phyloP scores from a whole-genome alignment of 2,329 filamentous ascomycete genomes.

The Colletotrichum higginsianum region DNA sequence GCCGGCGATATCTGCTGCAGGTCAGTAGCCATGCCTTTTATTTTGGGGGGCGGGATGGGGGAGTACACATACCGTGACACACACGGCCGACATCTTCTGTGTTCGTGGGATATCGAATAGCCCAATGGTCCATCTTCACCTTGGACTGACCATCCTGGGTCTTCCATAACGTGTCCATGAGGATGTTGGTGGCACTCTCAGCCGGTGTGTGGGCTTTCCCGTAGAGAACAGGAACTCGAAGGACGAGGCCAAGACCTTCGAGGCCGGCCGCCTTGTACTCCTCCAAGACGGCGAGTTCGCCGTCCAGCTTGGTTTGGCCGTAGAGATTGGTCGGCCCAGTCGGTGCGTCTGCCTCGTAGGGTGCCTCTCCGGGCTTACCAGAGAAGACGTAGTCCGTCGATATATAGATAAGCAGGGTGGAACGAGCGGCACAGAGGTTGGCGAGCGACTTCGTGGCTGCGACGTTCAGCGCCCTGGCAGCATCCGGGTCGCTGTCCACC shows the following conservation, averaged over 20 bases:
- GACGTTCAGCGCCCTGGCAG: conserved; percentile 81
- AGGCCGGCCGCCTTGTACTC: conserved; percentile 66
- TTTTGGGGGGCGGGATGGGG: too few relatives aligned
- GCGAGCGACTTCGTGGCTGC: conserved; percentile 79
- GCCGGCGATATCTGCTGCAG: conserved; percentile 74
- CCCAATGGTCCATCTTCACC: conserved; percentile 89
- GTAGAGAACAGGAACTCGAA: conserved; percentile 89
- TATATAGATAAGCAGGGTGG: conserved; percentile 80
- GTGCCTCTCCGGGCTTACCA: conserved; percentile 83
- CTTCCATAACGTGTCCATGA: conserved; percentile 84
- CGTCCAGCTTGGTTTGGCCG: conserved; percentile 73
- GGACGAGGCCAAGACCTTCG: conserved; percentile 73
- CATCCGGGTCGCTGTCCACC: conserved; percentile 84
- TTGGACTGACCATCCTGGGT: conserved; percentile 74
- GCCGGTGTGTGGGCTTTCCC: conserved; percentile 78
- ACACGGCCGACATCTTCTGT: conserved; percentile 89
- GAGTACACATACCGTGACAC: conserved; percentile 69
- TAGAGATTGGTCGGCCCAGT: conserved; percentile 84
- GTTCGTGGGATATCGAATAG: conserved; percentile 87
- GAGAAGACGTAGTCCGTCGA: conserved; percentile 88
- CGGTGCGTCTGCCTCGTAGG: conserved; percentile 77
- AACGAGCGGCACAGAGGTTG: conserved; percentile 72
- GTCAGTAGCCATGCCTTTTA: conserved; percentile 36
- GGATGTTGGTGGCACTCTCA: conserved; percentile 87
- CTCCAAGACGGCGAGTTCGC: conserved; percentile 76